Percentiles rank a stretch among this genome's conserved stretches.
phyloP scores from a whole-genome alignment of 441 rosid species.

The Iberis amara region DNA sequence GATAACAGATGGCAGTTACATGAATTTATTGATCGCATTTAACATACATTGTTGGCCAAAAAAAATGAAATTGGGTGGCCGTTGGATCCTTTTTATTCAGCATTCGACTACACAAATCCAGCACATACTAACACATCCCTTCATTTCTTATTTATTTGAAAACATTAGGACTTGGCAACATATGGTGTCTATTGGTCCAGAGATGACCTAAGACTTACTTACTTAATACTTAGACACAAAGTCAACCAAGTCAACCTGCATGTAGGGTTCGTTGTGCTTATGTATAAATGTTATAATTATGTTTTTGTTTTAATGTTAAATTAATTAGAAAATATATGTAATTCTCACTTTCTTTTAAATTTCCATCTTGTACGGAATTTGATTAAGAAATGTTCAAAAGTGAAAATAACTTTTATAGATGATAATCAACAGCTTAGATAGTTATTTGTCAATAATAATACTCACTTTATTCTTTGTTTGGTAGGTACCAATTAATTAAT shows the following conservation, averaged over 20 bases:
- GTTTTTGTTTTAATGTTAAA: no score
- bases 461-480: slow-evolving; percentile 16
- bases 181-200: slow-evolving; percentile 22
- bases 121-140: slow-evolving; percentile 15
- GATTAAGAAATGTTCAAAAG: background rate
- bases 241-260: slow-evolving; percentile 16
- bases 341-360: background rate
- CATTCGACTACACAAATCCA: slow-evolving; percentile 21
- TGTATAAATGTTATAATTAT: background rate
- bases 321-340: background rate
- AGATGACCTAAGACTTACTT: slow-evolving; percentile 1
- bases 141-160: background rate
- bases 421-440: background rate
- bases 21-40: slow-evolving; percentile 37
- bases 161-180: slow-evolving; percentile 24
- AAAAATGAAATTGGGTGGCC: slow-evolving; percentile 32
- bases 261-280: background rate
- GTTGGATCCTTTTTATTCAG: slow-evolving; percentile 22
- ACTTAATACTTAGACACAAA: slow-evolving; percentile 7
- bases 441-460: background rate
- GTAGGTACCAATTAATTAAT: slow-evolving; percentile 12
- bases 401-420: background rate
- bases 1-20: slow-evolving; percentile 28
- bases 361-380: background rate
- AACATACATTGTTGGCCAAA: slow-evolving; percentile 29